These are phyloP conservation scores for Plenodomus lindquistii DNA, from an alignment of 2,329 filamentous ascomycete genomes.

Conservation along the genomic window DNA sequence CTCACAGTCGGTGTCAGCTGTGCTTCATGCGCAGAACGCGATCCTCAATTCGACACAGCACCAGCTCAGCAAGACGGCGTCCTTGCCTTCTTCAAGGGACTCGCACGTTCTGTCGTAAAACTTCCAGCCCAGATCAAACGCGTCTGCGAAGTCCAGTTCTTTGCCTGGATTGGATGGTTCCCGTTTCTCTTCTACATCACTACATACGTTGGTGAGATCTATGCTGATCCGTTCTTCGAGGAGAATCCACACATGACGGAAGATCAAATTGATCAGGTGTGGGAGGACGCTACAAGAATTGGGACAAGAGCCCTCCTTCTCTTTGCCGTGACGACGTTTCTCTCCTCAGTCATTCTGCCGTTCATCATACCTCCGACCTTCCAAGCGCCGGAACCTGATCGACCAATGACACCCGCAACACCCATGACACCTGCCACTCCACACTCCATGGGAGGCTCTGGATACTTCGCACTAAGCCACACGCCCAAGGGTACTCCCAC, in stretches of 20 bases:
- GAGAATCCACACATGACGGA: conserved; percentile 77
- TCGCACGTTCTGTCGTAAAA: conserved; percentile 74
- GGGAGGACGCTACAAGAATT: conserved; percentile 82
- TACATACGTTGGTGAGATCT: conserved; percentile 91
- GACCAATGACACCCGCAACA: conserved; percentile 47
- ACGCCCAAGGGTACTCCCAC: conserved; percentile 21
- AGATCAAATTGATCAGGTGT: conserved; percentile 75
- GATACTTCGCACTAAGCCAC: conserved; percentile 38
- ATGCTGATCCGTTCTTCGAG: conserved; percentile 79
- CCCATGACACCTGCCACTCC: conserved; percentile 41
- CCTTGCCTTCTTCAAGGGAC: conserved; percentile 75
- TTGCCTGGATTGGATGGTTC: conserved; percentile 94
- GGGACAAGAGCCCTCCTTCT: conserved; percentile 88
- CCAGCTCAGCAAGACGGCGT: conserved; percentile 63
- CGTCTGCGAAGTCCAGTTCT: conserved; percentile 68
- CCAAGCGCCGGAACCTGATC: conserved; percentile 48
- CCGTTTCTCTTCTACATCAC: conserved; percentile 95
- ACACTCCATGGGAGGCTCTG: conserved; percentile 37
- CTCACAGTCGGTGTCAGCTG: conserved; percentile 74
- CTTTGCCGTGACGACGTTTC: conserved; percentile 82
- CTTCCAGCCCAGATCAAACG: conserved; percentile 80
- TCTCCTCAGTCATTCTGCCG: conserved; percentile 80
- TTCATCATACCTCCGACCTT: conserved; percentile 86
- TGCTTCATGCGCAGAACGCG: conserved; percentile 71
- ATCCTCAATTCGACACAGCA: conserved; percentile 73